A percentile compares a stretch with the other conserved stretches of the same genome.
phyloP scores from a whole-genome alignment of 1,284 basidiomycete species.

The Porodaedalea pini region DNA sequence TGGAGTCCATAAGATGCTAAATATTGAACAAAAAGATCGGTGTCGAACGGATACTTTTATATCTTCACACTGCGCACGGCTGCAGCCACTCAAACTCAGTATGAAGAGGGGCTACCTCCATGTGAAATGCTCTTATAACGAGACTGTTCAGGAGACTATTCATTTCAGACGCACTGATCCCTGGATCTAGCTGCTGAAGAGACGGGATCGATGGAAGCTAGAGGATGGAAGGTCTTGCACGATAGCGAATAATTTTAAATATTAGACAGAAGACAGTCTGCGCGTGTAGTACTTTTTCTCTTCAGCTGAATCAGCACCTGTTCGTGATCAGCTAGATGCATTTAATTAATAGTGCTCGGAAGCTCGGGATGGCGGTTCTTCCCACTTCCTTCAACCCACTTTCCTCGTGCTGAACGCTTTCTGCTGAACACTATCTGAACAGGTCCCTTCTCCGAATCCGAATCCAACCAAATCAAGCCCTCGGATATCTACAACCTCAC shows the following conservation, averaged over 20 bases:
- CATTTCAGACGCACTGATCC: slow-evolving; percentile 1
- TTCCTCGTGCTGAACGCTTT: not conserved
- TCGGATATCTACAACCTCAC: not conserved
- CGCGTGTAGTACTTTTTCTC: not conserved
- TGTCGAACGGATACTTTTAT: no score
- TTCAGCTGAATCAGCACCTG: not conserved
- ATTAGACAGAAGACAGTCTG: not conserved
- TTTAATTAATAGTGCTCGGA: not conserved
- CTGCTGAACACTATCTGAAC: not conserved
- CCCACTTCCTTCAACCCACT: not conserved
- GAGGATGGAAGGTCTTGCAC: not conserved
- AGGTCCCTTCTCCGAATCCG: not conserved
- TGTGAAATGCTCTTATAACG: not conserved
- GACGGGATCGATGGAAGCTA: slow-evolving; percentile 1
- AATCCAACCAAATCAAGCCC: not conserved
- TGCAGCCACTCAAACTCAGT: no score
- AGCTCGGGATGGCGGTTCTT: not conserved
- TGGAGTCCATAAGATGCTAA: no score
- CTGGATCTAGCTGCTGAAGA: not conserved
- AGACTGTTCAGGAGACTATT: not conserved
- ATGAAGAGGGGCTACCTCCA: not conserved
- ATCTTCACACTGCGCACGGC: no score
- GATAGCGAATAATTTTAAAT: not conserved
- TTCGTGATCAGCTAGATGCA: not conserved
- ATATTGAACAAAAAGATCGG: no score